Base-by-base conservation (phyloP, 441 rosid genomes). In the Euphorbia schlechtendalii region DNA sequence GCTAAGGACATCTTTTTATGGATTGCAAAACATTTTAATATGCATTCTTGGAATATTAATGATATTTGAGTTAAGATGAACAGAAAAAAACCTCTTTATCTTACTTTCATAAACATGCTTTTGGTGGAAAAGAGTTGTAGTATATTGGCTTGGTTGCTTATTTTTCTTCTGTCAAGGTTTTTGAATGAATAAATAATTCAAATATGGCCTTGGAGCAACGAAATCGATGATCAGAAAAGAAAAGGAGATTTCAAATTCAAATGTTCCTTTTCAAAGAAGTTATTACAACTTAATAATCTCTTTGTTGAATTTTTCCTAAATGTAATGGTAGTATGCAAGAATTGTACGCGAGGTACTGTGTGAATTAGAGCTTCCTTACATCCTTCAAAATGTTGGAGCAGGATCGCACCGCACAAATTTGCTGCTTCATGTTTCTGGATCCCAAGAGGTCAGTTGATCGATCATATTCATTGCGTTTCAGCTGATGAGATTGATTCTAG, bases 311-410 rank as follows among this genome's bases (percentile, higher is more conserved):
- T 32, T 2, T 32, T 32, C 34, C 34, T 32, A n/a, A n/a, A n/a
- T n/a, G n/a, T 32, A 32, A 20, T 65, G 8, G 54, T 63, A 90
- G 97, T 77, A 81, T 76, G 84, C 92, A n/a, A 81, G 95, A 73
- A 76, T 90, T 72, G 92, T 87, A 67, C 92, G 95, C 4, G 95
- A 86, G 75, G 97, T 89, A 59, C 80, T 88, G 14, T 90, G 95
- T 53, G 95, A 90, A 61, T 73, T 90, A 72, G 97, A 90, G 76
- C 85, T 90, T 27, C 92, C 96, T 24, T 88, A 86, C 70, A 72
- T 88, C 68, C 86, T 90, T 79, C 86, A 82, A 58, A 90, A 84
- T 59, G 87, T 78, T 36, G 97, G 93, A 72, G 76, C 78, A 67
- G 96, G 93, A 17, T 88, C 96, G 22, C 22, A 40, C 30, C 67